Evolutionary conservation across 306 rosid genomes (phyloP).

Genomic region (Biancaea sappan): DNA sequence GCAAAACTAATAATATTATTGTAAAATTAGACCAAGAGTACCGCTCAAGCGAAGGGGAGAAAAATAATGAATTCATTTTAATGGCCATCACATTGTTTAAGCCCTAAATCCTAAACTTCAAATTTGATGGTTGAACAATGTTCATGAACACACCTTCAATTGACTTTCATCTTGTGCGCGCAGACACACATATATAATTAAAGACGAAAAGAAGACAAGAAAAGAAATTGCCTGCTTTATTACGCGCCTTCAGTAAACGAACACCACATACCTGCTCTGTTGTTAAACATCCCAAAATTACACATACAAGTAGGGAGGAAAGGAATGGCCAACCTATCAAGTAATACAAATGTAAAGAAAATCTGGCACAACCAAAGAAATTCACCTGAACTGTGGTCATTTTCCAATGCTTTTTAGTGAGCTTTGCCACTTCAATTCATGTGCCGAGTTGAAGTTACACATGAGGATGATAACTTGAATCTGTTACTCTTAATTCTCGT

Average conservation of each 20-base stretch:
- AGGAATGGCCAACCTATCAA: constrained; percentile 24
- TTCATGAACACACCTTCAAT: constrained; percentile 16
- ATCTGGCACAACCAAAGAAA: constrained; percentile 25
- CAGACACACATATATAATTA: no score
- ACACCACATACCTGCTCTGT: constrained; percentile 36
- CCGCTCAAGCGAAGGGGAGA: no score
- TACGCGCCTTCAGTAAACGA: constrained; percentile 21
- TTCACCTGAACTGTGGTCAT: constrained; percentile 36
- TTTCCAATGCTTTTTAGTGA: constrained; percentile 29
- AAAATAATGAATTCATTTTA: no score
- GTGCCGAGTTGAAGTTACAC: constrained; percentile 21
- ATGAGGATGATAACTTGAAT: constrained; percentile 11
- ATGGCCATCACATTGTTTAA: no score
- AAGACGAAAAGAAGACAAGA: background rate
- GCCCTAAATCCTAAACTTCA: no score
- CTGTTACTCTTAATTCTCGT: constrained; percentile 46
- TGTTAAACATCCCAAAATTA: constrained; percentile 9
- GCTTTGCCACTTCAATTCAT: constrained; percentile 36
- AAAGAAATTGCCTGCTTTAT: constrained; percentile 20
- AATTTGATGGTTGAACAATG: background rate
- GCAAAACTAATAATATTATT: no score
- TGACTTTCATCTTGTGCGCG: background rate
- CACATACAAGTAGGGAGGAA: constrained; percentile 14
- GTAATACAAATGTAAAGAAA: constrained; percentile 22
- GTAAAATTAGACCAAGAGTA: no score